Percentiles rank a stretch among this genome's conserved stretches.
Evolutionary conservation across 495 filamentous ascomycete genomes (phyloP).

Genomic region (Annulohypoxylon nitens): DNA sequence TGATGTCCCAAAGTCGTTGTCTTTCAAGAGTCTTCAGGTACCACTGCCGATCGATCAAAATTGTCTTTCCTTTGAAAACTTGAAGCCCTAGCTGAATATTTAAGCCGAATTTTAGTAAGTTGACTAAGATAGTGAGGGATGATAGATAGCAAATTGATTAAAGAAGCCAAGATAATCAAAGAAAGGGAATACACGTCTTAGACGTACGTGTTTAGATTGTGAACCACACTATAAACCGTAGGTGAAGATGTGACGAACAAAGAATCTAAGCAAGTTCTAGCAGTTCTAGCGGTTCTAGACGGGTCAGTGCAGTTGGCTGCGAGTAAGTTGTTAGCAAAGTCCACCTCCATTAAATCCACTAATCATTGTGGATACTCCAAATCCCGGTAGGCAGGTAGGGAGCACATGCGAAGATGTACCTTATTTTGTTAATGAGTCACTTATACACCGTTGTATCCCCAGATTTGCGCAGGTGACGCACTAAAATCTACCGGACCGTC

Average conservation of each 20-base stretch:
- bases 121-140: constrained; percentile 13
- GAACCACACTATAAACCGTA: background rate
- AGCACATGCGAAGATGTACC: constrained; percentile 1
- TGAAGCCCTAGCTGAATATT: constrained; percentile 7
- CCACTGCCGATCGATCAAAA: constrained; percentile 24
- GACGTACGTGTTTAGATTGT: constrained; percentile 1
- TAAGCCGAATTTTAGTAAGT: background rate
- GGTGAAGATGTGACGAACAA: constrained; percentile 13
- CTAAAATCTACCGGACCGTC: background rate
- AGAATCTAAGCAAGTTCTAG: constrained; percentile 9
- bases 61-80: constrained; percentile 25
- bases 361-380: constrained; percentile 16
- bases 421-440: constrained; percentile 6
- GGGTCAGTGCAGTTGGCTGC: constrained; percentile 8
- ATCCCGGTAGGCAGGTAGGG: constrained; percentile 17
- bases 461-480: background rate
- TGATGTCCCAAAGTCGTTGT: background rate
- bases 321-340: constrained; percentile 15
- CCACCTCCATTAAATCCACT: constrained; percentile 9
- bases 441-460: constrained; percentile 14
- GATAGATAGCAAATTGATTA: background rate
- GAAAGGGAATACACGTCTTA: constrained; percentile 20
- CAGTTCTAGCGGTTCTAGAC: background rate
- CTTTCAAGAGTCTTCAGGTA: constrained; percentile 21
- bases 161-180: constrained; percentile 10